Evolutionary conservation across 2,329 filamentous ascomycete genomes (phyloP).

Genomic region (Teratosphaeria viscida): DNA sequence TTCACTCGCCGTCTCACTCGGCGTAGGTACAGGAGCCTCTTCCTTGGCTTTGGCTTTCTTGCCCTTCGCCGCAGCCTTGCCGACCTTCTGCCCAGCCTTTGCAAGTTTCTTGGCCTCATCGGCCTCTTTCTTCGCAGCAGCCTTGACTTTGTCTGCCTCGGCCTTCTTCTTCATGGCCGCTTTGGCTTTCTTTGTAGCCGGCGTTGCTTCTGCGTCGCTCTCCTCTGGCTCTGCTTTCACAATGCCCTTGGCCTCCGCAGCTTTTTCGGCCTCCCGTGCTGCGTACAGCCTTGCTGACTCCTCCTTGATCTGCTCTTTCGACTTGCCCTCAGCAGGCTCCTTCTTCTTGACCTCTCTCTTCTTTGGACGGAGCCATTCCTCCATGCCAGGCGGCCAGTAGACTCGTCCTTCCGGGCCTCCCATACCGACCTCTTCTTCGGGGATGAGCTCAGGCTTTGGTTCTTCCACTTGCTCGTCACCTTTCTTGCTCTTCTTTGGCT

Average conservation of each 20-base stretch:
- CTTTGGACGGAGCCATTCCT: constrained; percentile 76
- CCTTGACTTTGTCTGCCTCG: constrained; percentile 21
- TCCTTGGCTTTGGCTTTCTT: constrained; percentile 15
- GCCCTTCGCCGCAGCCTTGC: constrained; percentile 12
- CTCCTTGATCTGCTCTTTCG: constrained; percentile 24
- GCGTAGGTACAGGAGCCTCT: constrained; percentile 32
- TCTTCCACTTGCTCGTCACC: constrained; percentile 18
- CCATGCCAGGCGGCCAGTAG: constrained; percentile 84
- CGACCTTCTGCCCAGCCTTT: constrained; percentile 21
- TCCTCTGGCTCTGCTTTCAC: constrained; percentile 4
- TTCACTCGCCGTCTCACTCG: constrained; percentile 24
- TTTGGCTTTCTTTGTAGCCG: constrained; percentile 31
- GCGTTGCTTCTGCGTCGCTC: constrained; percentile 23
- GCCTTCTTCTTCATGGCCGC: constrained; percentile 18
- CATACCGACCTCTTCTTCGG: constrained; percentile 68
- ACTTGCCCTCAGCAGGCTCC: constrained; percentile 27
- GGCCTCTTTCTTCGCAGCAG: constrained; percentile 15
- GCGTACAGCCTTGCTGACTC: constrained; percentile 19
- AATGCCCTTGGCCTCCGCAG: constrained; percentile 2
- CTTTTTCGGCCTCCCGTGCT: constrained; percentile 14
- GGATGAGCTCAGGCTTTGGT: constrained; percentile 34
- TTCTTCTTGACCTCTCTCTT: constrained; percentile 58
- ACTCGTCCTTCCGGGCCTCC: constrained; percentile 72
- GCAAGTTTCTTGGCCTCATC: constrained; percentile 7
- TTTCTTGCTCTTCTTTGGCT: constrained; percentile 27